phyloP scores from a whole-genome alignment of 345 rosid genomes.

The Schrenkiella parvula region DNA sequence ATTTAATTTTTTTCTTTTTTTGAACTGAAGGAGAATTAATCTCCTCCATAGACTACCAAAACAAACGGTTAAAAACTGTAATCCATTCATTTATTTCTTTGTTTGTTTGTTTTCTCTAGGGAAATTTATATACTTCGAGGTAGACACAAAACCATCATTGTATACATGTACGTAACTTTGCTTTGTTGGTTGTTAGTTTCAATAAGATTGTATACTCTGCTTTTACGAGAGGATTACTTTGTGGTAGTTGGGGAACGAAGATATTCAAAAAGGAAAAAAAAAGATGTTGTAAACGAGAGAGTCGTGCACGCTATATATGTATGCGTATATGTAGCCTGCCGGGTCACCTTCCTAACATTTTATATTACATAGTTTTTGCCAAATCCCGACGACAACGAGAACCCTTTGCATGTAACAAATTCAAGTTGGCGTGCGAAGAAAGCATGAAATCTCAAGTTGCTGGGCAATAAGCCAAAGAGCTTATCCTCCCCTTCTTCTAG shows the following conservation, averaged over 20 bases:
- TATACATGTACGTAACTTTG: slow-evolving; percentile 11
- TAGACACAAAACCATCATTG: neutral
- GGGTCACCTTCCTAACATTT: slow-evolving; percentile 3
- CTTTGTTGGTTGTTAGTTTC: neutral
- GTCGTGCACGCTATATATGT: slow-evolving; percentile 26
- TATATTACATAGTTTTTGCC: neutral
- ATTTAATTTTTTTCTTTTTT: neutral
- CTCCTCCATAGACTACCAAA: neutral
- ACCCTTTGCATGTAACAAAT: slow-evolving; percentile 1
- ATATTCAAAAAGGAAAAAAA: neutral
- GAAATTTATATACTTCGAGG: neutral
- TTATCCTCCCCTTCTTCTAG: neutral
- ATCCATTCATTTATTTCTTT: slow-evolving; percentile 19
- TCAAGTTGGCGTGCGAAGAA: neutral
- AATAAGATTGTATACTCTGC: neutral
- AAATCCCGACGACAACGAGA: neutral
- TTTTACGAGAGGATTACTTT: neutral
- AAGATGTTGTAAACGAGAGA: slow-evolving; percentile 9
- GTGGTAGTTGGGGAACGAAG: slow-evolving; percentile 6
- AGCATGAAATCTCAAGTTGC: neutral
- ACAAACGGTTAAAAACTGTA: slow-evolving; percentile 1
- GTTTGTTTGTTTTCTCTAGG: neutral
- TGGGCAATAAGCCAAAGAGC: neutral
- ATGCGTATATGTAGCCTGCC: slow-evolving; percentile 6
- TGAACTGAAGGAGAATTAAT: neutral